Base-by-base conservation (phyloP, 805 yeast genomes). In the Sugiyamaella americana region DNA sequence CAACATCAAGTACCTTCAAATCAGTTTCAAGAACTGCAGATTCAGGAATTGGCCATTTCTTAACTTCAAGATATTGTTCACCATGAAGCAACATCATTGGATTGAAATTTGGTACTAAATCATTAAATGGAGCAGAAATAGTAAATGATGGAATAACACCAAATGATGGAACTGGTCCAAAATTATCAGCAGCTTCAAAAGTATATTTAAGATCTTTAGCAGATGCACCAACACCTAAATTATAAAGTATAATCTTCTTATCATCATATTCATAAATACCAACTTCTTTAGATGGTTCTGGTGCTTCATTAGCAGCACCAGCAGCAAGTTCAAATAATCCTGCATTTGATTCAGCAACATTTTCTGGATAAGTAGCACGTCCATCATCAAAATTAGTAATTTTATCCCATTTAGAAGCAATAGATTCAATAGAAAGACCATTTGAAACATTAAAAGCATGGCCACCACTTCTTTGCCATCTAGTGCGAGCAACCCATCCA, bases 391-490 rank as follows among this genome's bases (percentile, higher is more conserved):
- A 93, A 67, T 87, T 82, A 49, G 73, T 70, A 51, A 89, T 75
- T 35, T 74, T 78, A 8, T 60, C 68, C 81, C 93, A 79, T 62
- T 83, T 71, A 43, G 81, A 83, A 46, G 74, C 71, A 50, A 91
- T 70, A 57, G 78, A 76, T 67, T 91, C 98, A 18, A 87, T 82
- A 13, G 78, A 69, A 37, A 76, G 70, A 18, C 66, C 68, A 40
- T 50, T 56, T 40, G 76, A 78, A 32, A 66, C 58, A 13, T 58
- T 52, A 38, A 74, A 77, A 32, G 78, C 74, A 13, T 84, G 84
- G 56, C 98, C 98, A 53, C 81, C 80, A 46, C 95, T 82, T 64
- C 96, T 79, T 70, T 91, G 95, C 91, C 93, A 89, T 72, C 97
- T 79, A 36, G 96, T 89, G 66, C 79, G 79, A 59, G 95, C 97